These are phyloP conservation scores for Leptographium wingfieldii DNA, from an alignment of 2,329 filamentous ascomycete genomes.

Conservation along the genomic window DNA sequence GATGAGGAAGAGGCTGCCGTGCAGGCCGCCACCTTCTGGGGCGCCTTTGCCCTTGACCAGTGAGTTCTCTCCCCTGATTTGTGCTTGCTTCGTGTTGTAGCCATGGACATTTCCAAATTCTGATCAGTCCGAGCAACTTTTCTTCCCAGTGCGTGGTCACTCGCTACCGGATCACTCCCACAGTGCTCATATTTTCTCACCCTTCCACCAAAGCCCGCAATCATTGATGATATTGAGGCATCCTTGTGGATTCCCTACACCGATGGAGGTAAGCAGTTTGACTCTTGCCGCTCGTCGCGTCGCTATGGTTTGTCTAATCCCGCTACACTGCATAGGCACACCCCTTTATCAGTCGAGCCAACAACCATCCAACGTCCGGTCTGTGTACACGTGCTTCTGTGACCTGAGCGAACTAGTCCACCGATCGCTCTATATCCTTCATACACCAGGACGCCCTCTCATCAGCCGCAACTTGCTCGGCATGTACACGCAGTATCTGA, in stretches of 20 bases:
- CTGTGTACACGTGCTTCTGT: constrained; percentile 56
- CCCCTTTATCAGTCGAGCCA: constrained; percentile 42
- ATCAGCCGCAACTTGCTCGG: constrained; percentile 50
- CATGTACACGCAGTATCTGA: constrained; percentile 55
- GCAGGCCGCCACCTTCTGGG: constrained; percentile 48
- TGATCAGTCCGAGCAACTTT: neutral
- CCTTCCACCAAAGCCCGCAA: constrained; percentile 46
- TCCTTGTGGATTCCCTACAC: constrained; percentile 48
- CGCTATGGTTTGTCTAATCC: neutral
- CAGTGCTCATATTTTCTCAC: constrained; percentile 45
- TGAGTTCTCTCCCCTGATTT: constrained; percentile 23
- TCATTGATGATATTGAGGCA: constrained; percentile 47
- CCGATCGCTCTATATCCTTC: constrained; percentile 58
- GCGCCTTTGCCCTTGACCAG: constrained; percentile 51
- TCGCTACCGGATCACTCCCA: constrained; percentile 49
- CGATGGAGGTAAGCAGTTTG: constrained; percentile 34
- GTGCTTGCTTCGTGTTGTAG: neutral
- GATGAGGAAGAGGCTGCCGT: constrained; percentile 46
- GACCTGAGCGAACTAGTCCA: constrained; percentile 63
- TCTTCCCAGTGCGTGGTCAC: constrained; percentile 45
- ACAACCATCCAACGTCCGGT: constrained; percentile 55
- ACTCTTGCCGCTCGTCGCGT: neutral
- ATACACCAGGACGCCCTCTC: constrained; percentile 53
- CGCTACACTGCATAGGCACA: constrained; percentile 24
- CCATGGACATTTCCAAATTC: neutral